Conservation (phyloP, 2,329 filamentous ascomycete species). For the Hortaea sp. region DNA sequence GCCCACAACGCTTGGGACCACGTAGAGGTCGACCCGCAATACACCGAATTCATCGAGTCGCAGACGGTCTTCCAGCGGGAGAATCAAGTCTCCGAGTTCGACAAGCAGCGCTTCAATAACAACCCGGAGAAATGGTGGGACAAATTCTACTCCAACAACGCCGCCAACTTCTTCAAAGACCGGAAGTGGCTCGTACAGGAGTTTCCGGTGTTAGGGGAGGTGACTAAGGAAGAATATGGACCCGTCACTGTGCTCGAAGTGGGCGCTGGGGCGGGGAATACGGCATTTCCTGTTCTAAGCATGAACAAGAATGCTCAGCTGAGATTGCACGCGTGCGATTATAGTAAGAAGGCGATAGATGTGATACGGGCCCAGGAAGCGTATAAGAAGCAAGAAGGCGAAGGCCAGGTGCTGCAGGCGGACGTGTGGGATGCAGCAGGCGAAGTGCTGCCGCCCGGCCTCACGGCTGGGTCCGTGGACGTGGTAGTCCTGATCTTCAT, state of each 20-base stretch:
- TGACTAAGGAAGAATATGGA: conserved; percentile 62
- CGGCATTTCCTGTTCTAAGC: conserved; percentile 79
- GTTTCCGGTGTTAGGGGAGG: conserved; percentile 74
- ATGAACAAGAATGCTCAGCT: conserved; percentile 74
- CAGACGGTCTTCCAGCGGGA: conserved; percentile 80
- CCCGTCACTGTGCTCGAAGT: conserved; percentile 71
- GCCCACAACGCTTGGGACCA: conserved; percentile 99
- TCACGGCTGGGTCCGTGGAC: conserved; percentile 73
- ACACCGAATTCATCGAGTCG: conserved; percentile 72
- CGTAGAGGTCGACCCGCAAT: conserved; percentile 82
- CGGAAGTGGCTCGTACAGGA: conserved; percentile 95
- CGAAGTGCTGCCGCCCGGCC: conserved; percentile 58
- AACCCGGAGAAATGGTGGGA: conserved; percentile 98
- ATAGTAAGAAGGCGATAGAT: conserved; percentile 88
- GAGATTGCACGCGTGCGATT: conserved; percentile 89
- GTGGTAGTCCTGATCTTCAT: conserved; percentile 94
- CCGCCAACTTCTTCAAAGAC: conserved; percentile 96
- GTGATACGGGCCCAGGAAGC: conserved; percentile 74
- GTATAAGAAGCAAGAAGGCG: conserved; percentile 48
- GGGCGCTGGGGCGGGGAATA: conserved; percentile 91
- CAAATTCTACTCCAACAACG: conserved; percentile 95
- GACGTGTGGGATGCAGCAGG: conserved; percentile 90
- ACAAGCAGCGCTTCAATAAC: conserved; percentile 79
- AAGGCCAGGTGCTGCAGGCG: conserved; percentile 54
- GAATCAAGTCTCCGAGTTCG: conserved; percentile 83